Base-by-base conservation (phyloP, 2,329 filamentous ascomycete genomes). In the Sporothrix pallida region DNA sequence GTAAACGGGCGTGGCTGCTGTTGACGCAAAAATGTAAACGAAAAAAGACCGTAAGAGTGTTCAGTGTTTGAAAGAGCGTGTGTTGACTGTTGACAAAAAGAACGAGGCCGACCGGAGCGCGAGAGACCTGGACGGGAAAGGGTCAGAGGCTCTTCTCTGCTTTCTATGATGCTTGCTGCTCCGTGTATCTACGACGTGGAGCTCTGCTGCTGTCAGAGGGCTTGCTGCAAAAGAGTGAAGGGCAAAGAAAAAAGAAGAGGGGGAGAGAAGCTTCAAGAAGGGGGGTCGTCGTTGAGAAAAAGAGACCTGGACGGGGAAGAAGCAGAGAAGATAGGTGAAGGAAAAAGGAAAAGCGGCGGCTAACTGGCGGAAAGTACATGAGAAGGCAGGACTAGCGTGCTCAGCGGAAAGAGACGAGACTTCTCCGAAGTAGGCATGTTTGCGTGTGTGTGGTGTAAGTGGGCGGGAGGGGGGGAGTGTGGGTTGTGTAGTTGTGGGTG, bases 341-440 rank as follows among this genome's bases (percentile, higher is more conserved):
- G 58, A 68, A 69, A 73, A 62, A 42, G 42, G 71, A 31, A 70
- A 73, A 46, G 62, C 54, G 62, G 60, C 65, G 70, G 54, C 70
- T 74, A 72, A 72, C 71, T 42, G 71, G 62, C 42, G 42, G 52
- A 69, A 72, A 37, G 71, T 44, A 60, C 50, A 60, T 65, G 48
- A 56, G 52, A 65, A 60, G 70, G 15, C 20, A 70, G 44, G 56
- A 63, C 69, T 74, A 74, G 73, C 70, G 73, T 72, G 20, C n/a
- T 69, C 46, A 9, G 17, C 73, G 70, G 69, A 52, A 68, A 31
- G 44, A 31, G 72, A 71, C 70, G 54, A 72, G 65, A 73, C 58
- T 37, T 10, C 69, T 58, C 60, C 62, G 73, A 65, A 63, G 70
- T 31, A 52, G 54, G 56, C 20, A 63, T 50, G 44, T 52, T 20